Evolutionary conservation across 1,139 yeast genomes (phyloP), one percentile per base, ranked within the genome.

Genomic region (Saccharomyces hybrid): DNA sequence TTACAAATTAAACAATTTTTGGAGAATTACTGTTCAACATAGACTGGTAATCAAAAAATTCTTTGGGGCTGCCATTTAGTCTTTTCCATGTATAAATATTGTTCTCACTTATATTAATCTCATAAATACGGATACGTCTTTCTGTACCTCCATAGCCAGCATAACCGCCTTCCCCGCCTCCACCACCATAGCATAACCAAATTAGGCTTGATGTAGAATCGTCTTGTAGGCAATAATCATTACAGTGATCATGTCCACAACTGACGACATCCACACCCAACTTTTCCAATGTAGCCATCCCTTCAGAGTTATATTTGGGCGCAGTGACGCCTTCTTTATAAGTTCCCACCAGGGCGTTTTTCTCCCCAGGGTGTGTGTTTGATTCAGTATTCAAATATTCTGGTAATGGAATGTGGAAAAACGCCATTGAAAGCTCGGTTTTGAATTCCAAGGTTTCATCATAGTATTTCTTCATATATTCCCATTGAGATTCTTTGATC

Each of bases 181-280:
- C 96, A 46, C 99, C 99, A 2, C 96, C 98, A 65, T 88, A 89
- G 66, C 99, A 93, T 47, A 91, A 73, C 96, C 96, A 88, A 38
- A 88, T 73, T 50, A 77, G 74, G 31, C 73, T 69, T 3, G 65
- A 61, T 2, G 71, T 69, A 14, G 69, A 66, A 24, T 64, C 69
- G 27, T 67, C 69, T 53, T 75, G 72, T 48, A 87, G 72, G 70
- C 99, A 93, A 68, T 80, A 93, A 66, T 93, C 98, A 68, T 93
- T 93, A 62, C 89, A 87, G 67, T 93, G 98, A 66, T 93, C 98
- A 69, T 93, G 99, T 0, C 99, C 98, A 8, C 88, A 95, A 54
- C 86, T 78, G 0, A 83, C 80, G 0, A 87, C 88, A 31, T 79
- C 73, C 0, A 91, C 91, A 0, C 93, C 95, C 6, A 86, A 61